A percentile compares a stretch with the other conserved stretches of the same genome.
phyloP scores from a whole-genome alignment of 805 yeast species.

The Torulaspora franciscae region DNA sequence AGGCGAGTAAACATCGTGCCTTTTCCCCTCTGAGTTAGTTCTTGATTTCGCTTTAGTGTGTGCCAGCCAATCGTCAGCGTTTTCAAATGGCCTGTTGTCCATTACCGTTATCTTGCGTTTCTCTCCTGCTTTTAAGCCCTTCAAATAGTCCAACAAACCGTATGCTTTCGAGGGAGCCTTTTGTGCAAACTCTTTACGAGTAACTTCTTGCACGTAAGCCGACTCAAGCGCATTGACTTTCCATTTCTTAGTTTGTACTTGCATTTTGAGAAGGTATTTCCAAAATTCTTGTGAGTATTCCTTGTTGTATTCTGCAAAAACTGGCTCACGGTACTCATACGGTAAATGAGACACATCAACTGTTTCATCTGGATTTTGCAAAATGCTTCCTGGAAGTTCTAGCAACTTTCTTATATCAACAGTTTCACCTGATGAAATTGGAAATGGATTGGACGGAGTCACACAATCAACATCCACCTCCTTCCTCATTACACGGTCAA shows the following conservation, averaged over 20 bases:
- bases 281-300: conserved; percentile 25
- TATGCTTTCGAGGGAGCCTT: conserved; percentile 14
- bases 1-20: not conserved
- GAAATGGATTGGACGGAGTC: conserved; percentile 74
- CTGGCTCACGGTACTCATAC: conserved; percentile 28
- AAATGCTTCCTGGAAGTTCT: conserved; percentile 33
- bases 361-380: conserved; percentile 18
- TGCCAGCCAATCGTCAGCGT: conserved; percentile 2
- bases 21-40: not conserved
- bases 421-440: conserved; percentile 78
- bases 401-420: conserved; percentile 55
- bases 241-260: conserved; percentile 27
- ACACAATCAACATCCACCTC: conserved; percentile 90
- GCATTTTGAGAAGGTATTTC: conserved; percentile 29
- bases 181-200: conserved; percentile 13
- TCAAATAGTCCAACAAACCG: conserved; percentile 24
- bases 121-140: conserved; percentile 20
- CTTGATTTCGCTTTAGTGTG: not conserved
- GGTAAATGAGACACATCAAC: conserved; percentile 24
- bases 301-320: conserved; percentile 32
- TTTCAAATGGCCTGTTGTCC: conserved; percentile 12
- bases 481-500: conserved; percentile 81
- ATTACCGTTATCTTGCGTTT: conserved; percentile 23
- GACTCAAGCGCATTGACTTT: conserved; percentile 24
- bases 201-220: conserved; percentile 20